Evolutionary conservation across 805 yeast species (phyloP).

Genomic region (Candida taoyuanica): DNA sequence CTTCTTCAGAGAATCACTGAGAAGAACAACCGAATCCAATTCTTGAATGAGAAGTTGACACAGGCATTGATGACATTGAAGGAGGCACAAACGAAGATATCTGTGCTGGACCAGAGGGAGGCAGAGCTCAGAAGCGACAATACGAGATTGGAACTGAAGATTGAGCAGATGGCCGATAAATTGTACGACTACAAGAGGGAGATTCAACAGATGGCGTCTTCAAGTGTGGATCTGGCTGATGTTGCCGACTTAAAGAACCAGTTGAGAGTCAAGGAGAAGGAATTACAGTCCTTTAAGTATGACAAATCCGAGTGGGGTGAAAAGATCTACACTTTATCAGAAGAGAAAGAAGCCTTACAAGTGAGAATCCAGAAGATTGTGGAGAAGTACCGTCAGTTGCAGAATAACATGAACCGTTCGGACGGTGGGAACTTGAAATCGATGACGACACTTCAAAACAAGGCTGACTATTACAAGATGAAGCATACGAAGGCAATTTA

Average conservation of each 20-base stretch:
- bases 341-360: conserved; percentile 27
- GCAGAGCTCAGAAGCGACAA: conserved; percentile 30
- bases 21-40: conserved; percentile 23
- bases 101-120: conserved; percentile 31
- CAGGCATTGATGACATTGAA: conserved; percentile 26
- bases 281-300: conserved; percentile 26
- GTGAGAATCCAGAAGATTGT: conserved; percentile 31
- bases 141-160: conserved; percentile 28
- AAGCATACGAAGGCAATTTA: conserved; percentile 42
- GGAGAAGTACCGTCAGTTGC: conserved; percentile 23
- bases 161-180: conserved; percentile 30
- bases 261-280: conserved; percentile 17
- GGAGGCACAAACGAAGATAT: conserved; percentile 27
- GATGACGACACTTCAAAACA: conserved; percentile 29
- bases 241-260: conserved; percentile 15
- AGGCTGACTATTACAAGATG: conserved; percentile 42
- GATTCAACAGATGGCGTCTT: conserved; percentile 14
- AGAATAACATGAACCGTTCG: conserved; percentile 25
- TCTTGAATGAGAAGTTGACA: conserved; percentile 21
- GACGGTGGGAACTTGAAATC: conserved; percentile 1
- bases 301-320: conserved; percentile 31
- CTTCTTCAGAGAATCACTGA: conserved; percentile 25
- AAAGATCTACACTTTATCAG: conserved; percentile 24
- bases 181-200: conserved; percentile 26
- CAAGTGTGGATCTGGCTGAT: conserved; percentile 7